Percentiles rank a stretch among this genome's conserved stretches.
Evolutionary conservation across 768 basidiomycete genomes (phyloP).

Genomic region (Bullera alba): DNA sequence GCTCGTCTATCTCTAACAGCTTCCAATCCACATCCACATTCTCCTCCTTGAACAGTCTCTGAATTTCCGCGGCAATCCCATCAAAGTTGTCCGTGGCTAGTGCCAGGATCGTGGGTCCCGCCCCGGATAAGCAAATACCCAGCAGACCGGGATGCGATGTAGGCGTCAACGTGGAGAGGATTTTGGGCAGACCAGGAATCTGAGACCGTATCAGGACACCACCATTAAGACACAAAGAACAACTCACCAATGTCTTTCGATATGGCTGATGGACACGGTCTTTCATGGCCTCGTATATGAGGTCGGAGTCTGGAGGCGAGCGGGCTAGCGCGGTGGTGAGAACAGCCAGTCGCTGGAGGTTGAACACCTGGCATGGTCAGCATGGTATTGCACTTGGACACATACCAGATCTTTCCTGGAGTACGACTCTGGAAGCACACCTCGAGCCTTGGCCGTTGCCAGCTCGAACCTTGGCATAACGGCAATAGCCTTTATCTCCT

Average conservation of each 20-base stretch:
- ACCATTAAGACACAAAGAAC: background rate
- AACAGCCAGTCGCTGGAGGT: slow-evolving; percentile 90
- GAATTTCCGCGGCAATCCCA: slow-evolving; percentile 73
- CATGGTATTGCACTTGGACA: slow-evolving; percentile 10
- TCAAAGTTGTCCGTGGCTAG: slow-evolving; percentile 81
- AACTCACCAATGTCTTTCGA: slow-evolving; percentile 69
- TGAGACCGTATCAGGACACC: slow-evolving; percentile 44
- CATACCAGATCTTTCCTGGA: slow-evolving; percentile 83
- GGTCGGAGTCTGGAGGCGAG: slow-evolving; percentile 82
- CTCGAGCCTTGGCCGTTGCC: slow-evolving; percentile 87
- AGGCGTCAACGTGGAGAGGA: slow-evolving; percentile 82
- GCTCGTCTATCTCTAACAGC: slow-evolving; percentile 60
- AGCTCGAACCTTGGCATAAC: slow-evolving; percentile 94
- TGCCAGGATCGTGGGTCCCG: slow-evolving; percentile 94
- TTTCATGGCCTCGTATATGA: slow-evolving; percentile 99
- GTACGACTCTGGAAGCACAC: slow-evolving; percentile 76
- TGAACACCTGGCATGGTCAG: slow-evolving; percentile 67
- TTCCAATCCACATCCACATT: slow-evolving; percentile 86
- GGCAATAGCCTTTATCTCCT: slow-evolving; percentile 79
- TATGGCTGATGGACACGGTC: slow-evolving; percentile 97
- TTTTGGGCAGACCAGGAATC: slow-evolving; percentile 93
- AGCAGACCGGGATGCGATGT: slow-evolving; percentile 84
- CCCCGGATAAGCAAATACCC: slow-evolving; percentile 95
- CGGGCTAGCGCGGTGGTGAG: slow-evolving; percentile 87
- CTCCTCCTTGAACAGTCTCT: slow-evolving; percentile 62